These are phyloP conservation scores for Puya raimondii DNA, from an alignment of 176 grass and related monocot genomes.

Conservation along the genomic window DNA sequence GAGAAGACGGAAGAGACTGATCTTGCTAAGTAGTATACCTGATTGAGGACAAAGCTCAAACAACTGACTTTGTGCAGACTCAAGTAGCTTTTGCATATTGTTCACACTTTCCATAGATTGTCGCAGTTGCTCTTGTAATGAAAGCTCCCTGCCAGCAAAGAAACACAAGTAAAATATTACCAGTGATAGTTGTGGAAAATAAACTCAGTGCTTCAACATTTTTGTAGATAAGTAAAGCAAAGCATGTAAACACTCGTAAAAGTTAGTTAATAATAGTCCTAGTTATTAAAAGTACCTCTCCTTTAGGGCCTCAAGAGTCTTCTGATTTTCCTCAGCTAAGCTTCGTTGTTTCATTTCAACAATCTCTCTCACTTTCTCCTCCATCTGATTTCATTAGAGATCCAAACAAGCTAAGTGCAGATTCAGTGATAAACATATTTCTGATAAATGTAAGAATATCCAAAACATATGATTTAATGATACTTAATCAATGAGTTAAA, in stretches of 20 bases:
- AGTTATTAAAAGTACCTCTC: slow-evolving; percentile 60
- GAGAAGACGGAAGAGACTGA: not conserved
- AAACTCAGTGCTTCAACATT: not conserved
- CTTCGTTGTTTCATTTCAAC: slow-evolving; percentile 99
- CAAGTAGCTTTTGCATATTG: slow-evolving; percentile 98
- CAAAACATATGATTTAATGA: too few species aligned
- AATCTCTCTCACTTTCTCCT: slow-evolving; percentile 98
- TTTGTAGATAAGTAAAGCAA: slow-evolving; percentile 5
- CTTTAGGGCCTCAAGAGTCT: slow-evolving; percentile 95
- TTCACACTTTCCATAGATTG: slow-evolving; percentile 97
- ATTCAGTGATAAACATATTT: not conserved
- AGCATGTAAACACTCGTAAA: not conserved
- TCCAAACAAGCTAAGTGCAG: slow-evolving; percentile 7
- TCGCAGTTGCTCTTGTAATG: slow-evolving; percentile 89
- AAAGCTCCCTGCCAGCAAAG: slow-evolving; percentile 51
- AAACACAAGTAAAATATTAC: not conserved
- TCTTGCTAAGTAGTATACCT: slow-evolving; percentile 29
- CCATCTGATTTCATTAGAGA: slow-evolving; percentile 58
- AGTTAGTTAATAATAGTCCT: slow-evolving; percentile 10
- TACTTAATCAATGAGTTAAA: too few species aligned
- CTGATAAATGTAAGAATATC: not conserved
- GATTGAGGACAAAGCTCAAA: slow-evolving; percentile 98
- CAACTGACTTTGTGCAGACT: slow-evolving; percentile 86
- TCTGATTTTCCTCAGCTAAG: slow-evolving; percentile 96
- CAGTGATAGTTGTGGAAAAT: not conserved